Base-by-base conservation (phyloP, 495 filamentous ascomycete species). In the Cercophora scortea region DNA sequence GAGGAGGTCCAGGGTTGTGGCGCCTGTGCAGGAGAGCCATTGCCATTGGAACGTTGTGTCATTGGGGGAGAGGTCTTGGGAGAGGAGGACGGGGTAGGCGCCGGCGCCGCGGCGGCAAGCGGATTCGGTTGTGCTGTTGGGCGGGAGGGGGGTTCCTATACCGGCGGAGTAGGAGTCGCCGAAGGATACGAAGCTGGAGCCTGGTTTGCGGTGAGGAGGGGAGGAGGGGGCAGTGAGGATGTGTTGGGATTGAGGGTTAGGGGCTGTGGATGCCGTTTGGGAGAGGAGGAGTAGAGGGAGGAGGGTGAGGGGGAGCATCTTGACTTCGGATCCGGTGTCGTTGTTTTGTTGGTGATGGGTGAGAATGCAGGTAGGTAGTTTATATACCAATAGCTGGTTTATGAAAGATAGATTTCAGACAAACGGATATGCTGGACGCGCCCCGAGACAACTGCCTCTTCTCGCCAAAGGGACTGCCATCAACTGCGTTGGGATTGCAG, bases 121-220 rank as follows among this genome's bases (percentile, higher is more conserved):
- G 51, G 72, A 62, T 50, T 71, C 64, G 13, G 62, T 65, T 45
- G 60, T 64, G 17, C 66, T 41, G 3, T 17, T 55, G 25, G 25
- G 5, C 25, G 25, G 25, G 51, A 68, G 45, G 35, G 61, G 61
- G 8, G 72, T 73, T 17, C 75, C 75, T 42, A 77, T 74, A 18
- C 75, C 74, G 3, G 74, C 69, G 33, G 67, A 70, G 49, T 76
- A 79, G 8, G 73, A 76, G 52, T 79, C 74, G 8, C 75, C 75
- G 36, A 77, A 60, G 12, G 72, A 66, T 45, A 64, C 62, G 53
- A 74, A 75, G n/a, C n/a, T n/a, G n/a, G n/a, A n/a, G 39, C 67
- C 68, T 5, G 55, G 49, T n/a, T 46, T 44, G 1, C 9, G 15
- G 11, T 32, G 25, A 2, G 8, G 13, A 2, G 8, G 34, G 8